phyloP scores from a whole-genome alignment of 148 eudicot species.

The Fallopia convolvulus region DNA sequence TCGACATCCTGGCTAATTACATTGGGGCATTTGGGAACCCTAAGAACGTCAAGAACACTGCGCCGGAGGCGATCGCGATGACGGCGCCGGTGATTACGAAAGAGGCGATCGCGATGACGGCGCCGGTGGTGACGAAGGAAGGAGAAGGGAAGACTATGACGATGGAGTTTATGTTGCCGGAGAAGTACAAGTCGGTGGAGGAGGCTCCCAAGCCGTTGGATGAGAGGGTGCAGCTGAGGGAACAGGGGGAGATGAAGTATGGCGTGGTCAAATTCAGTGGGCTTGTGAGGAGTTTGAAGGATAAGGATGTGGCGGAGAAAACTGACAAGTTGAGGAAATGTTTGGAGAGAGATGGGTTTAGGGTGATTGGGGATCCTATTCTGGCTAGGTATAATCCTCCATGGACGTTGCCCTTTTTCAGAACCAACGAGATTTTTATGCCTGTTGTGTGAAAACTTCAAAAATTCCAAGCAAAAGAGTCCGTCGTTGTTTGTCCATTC shows the following conservation, averaged over 20 bases:
- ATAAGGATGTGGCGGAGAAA: slow-evolving; percentile 47
- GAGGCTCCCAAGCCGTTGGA: slow-evolving; percentile 81
- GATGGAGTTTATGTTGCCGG: slow-evolving; percentile 68
- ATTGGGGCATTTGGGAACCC: slow-evolving; percentile 73
- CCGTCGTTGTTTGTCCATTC: too few species aligned
- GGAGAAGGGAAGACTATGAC: slow-evolving; percentile 17
- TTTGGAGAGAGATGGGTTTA: slow-evolving; percentile 64
- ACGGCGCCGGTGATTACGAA: slow-evolving; percentile 33
- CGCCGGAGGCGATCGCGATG: slow-evolving; percentile 50
- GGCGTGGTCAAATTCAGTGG: slow-evolving; percentile 75
- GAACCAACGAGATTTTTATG: slow-evolving; percentile 73
- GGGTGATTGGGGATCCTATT: slow-evolving; percentile 39
- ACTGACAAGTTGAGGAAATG: slow-evolving; percentile 38
- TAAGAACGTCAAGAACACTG: slow-evolving; percentile 47
- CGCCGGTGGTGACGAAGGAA: slow-evolving; percentile 37
- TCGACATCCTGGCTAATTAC: slow-evolving; percentile 54
- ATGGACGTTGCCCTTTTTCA: slow-evolving; percentile 65
- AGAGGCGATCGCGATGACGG: slow-evolving; percentile 41
- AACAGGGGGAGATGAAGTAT: slow-evolving; percentile 58
- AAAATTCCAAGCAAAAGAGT: too few species aligned
- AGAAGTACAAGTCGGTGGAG: slow-evolving; percentile 44
- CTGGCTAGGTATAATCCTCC: slow-evolving; percentile 86
- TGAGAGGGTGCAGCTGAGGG: slow-evolving; percentile 70
- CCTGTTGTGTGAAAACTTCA: slow-evolving; percentile 31
- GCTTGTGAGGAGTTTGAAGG: slow-evolving; percentile 33